These are phyloP conservation scores for Boletus sp. DNA, from an alignment of 1,284 basidiomycete genomes.

Conservation along the genomic window DNA sequence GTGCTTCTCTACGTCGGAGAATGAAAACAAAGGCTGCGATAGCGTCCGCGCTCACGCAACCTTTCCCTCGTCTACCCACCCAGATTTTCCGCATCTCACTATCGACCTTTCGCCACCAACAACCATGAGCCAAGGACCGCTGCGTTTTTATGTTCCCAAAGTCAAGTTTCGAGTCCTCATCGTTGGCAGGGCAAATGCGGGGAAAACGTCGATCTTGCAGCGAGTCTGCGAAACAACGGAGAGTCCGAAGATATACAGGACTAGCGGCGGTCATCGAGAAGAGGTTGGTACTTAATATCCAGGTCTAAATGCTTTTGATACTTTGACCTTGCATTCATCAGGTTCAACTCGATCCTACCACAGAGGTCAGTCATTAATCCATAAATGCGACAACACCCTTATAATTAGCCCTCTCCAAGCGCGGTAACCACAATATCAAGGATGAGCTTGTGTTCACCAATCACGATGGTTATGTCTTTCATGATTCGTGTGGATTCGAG, in stretches of 20 bases:
- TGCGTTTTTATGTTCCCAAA: not conserved
- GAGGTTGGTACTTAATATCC: not conserved
- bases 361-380: not conserved
- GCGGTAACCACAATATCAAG: constrained; percentile 2
- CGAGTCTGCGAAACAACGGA: constrained; percentile 9
- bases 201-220: constrained; percentile 8
- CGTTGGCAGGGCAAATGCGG: constrained; percentile 4
- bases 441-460: constrained; percentile 3
- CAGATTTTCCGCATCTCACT: not conserved
- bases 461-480: constrained; percentile 5
- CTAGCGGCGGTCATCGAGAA: not conserved
- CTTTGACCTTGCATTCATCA: not conserved
- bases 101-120: not conserved
- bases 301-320: not conserved
- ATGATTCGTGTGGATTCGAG: constrained; percentile 6
- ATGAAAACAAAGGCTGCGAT: not conserved
- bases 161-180: constrained; percentile 6
- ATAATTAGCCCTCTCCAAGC: not conserved
- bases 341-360: not conserved
- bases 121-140: not conserved
- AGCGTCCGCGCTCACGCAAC: no score
- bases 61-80: no score
- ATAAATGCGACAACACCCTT: not conserved
- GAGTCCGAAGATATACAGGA: constrained; percentile 3
- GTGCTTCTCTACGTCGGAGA: no score